Conservation (phyloP, 441 rosid species). For the Francoa sonchifolia region DNA sequence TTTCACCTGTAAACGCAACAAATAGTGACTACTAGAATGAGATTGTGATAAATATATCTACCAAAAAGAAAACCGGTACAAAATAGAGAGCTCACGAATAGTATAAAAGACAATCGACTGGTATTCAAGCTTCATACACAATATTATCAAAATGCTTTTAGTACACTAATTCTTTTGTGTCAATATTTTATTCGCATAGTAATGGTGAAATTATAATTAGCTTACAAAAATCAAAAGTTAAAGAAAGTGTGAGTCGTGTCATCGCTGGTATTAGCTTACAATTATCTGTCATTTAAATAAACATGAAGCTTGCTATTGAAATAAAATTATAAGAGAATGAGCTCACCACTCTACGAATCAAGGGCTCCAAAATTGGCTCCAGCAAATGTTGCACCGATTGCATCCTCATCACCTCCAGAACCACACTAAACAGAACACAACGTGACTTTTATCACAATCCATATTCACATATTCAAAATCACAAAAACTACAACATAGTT, state of each 20-base stretch:
- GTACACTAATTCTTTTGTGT: too few species aligned
- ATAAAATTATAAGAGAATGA: slow-evolving; percentile 4
- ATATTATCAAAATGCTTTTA: too few species aligned
- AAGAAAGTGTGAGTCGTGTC: too few species aligned
- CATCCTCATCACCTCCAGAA: slow-evolving; percentile 77
- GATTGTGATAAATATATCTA: not conserved
- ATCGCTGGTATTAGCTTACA: too few species aligned
- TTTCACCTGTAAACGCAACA: slow-evolving; percentile 46
- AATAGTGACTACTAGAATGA: not conserved
- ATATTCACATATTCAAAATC: slow-evolving; percentile 1
- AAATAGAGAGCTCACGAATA: not conserved
- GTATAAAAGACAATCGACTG: too few species aligned
- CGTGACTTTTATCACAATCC: slow-evolving; percentile 4
- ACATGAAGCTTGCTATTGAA: not conserved
- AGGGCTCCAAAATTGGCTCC: slow-evolving; percentile 84
- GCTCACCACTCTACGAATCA: slow-evolving; percentile 88
- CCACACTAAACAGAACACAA: slow-evolving; percentile 48
- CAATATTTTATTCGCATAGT: too few species aligned
- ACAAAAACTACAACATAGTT: not conserved
- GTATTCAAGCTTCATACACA: too few species aligned
- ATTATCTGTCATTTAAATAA: too few species aligned
- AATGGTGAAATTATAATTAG: too few species aligned
- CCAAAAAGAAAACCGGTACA: not conserved
- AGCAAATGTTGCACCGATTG: slow-evolving; percentile 56
- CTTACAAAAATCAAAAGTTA: too few species aligned